phyloP scores from a whole-genome alignment of 495 filamentous ascomycete genomes.

The Hypoxylon subgilvum region DNA sequence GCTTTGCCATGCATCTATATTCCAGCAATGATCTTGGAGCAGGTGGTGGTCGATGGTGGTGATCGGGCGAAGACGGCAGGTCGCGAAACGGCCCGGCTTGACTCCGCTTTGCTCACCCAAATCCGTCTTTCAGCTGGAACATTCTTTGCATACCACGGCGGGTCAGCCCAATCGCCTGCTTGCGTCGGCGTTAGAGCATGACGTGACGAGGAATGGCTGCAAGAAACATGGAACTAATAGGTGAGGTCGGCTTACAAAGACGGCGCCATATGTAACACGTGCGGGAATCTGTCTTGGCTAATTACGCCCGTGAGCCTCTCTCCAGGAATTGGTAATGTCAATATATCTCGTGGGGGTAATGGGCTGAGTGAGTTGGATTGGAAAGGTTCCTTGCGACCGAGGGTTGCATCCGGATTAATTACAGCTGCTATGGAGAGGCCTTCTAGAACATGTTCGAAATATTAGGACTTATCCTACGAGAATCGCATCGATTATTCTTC shows the following conservation, averaged over 20 bases:
- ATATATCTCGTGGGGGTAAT: constrained; percentile 10
- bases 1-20: constrained; percentile 1
- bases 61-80: constrained; percentile 7
- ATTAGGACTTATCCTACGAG: not conserved
- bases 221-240: not conserved
- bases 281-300: constrained; percentile 17
- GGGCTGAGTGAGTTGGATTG: not conserved
- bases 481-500: constrained; percentile 2
- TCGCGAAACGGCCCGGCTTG: not conserved
- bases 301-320: constrained; percentile 11
- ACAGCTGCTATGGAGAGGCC: not conserved
- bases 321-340: not conserved
- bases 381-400: constrained; percentile 10
- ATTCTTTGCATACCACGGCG: too few species aligned
- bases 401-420: constrained; percentile 24
- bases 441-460: not conserved
- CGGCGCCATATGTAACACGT: not conserved
- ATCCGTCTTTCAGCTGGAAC: too few species aligned
- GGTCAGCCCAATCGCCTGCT: not conserved
- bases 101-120: not conserved
- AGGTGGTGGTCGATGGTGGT: too few species aligned
- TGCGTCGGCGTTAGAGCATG: not conserved
- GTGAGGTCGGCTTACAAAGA: not conserved
- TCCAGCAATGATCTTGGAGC: not conserved
- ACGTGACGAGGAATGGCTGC: not conserved